Percentiles rank a stretch among this genome's conserved stretches.
phyloP scores from a whole-genome alignment of 371 early-diverging fungal species.

The Rhizomucor miehei region DNA sequence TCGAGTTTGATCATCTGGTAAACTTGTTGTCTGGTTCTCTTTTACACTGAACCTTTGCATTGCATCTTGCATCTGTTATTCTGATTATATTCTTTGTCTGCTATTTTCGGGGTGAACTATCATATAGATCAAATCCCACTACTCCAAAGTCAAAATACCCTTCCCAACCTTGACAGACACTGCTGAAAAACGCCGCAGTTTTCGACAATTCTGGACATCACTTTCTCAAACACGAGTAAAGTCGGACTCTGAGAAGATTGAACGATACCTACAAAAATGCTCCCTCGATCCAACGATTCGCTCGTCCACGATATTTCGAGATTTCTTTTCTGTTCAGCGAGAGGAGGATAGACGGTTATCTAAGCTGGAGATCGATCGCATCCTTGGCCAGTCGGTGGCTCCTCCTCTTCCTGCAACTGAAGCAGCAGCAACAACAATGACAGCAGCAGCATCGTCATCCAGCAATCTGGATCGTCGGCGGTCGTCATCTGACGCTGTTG shows the following conservation, averaged over 20 bases:
- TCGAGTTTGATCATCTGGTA: constrained; percentile 62
- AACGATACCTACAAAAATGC: constrained; percentile 40
- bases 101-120: no score
- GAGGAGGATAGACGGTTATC: constrained; percentile 34
- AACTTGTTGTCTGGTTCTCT: no score
- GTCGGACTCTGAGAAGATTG: constrained; percentile 44
- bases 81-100: no score
- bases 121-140: constrained; percentile 40
- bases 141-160: constrained; percentile 41
- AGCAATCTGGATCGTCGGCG: no score
- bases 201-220: constrained; percentile 27
- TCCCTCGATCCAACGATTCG: constrained; percentile 27
- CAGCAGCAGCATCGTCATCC: neutral
- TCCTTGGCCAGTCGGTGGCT: neutral
- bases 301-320: constrained; percentile 38
- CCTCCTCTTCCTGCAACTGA: neutral
- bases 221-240: constrained; percentile 25
- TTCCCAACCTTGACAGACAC: constrained; percentile 36
- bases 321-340: constrained; percentile 46
- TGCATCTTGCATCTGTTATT: no score
- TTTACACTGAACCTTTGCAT: no score
- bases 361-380: constrained; percentile 4
- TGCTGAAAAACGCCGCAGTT: constrained; percentile 29
- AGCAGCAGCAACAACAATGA: neutral
- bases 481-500: no score